Evolutionary conservation across 1,284 basidiomycete genomes (phyloP), one percentile per base, ranked within the genome.

Genomic region (Cutaneotrichosporon sp.): DNA sequence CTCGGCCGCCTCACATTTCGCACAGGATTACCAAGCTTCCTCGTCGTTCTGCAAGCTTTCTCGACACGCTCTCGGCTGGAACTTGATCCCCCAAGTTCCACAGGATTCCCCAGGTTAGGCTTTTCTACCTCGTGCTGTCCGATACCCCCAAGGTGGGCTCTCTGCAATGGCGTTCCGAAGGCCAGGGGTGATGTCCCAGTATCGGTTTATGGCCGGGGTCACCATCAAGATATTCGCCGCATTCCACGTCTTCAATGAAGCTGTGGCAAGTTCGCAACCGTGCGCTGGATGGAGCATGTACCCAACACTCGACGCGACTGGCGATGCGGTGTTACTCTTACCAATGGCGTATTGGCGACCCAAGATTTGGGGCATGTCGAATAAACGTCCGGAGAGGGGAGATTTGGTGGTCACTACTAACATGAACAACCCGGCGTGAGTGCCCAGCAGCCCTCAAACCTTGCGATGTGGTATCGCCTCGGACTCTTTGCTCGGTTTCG

Each of bases 211-310:
- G 11, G 57, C 22, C 8, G 16, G 11, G 10, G 38, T 22, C 38
- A 18, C 38, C 6, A 9, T 53, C 31, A 59, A 65, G 53, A 11
- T 62, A 18, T 11, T 62, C 13, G 55, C 57, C 1, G 68, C 73
- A 6, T 59, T 69, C 26, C 77, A 78, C 60, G 71, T 80, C 18
- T 55, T 78, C 56, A 68, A 69, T 2, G 76, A 74, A 47, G 70
- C 70, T 40, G 56, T 79, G 13, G 69, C 70, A 51, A 77, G 76
- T 47, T 57, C 77, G 10, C 68, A 73, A 31, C 65, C 72, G 13
- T 81, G 79, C 61, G 67, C 64, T 11, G 92, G 92, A 2, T 88
- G 89, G n/a, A 93, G 91, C 56, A 95, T 95, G 92, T 83, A 93
- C 31, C 91, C 91, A 4, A 94, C 92, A 0, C 83, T 95, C 60